Evolutionary conservation across 1,284 basidiomycete species (phyloP).

Genomic region (Coniferiporia weirii): DNA sequence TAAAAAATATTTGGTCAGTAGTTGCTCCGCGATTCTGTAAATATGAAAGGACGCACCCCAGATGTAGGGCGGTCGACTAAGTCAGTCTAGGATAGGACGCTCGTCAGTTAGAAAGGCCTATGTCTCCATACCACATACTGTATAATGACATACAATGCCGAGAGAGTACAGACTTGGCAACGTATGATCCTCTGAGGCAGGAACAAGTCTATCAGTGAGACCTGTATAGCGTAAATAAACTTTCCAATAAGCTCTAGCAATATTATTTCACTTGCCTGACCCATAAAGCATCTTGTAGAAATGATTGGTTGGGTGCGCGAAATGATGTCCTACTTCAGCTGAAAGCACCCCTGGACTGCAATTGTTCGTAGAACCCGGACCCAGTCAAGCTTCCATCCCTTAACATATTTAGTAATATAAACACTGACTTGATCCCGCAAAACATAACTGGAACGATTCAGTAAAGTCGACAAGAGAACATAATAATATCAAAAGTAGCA

Average conservation of each 20-base stretch:
- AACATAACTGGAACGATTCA: conserved; percentile 45
- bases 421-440: conserved; percentile 59
- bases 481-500: conserved; percentile 14
- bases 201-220: conserved; percentile 31
- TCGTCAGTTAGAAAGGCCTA: not conserved
- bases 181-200: conserved; percentile 24
- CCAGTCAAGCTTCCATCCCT: conserved; percentile 1
- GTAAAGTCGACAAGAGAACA: not conserved
- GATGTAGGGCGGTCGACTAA: conserved; percentile 36
- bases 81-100: conserved; percentile 30
- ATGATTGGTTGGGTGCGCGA: conserved; percentile 65
- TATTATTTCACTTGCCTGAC: conserved; percentile 33
- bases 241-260: not conserved
- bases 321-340: conserved; percentile 63
- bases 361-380: not conserved
- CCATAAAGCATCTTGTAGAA: conserved; percentile 58
- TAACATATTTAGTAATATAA: conserved; percentile 1
- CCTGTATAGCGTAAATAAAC: conserved; percentile 22
- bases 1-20: not conserved
- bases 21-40: not conserved
- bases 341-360: conserved; percentile 54
- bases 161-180: conserved; percentile 28
- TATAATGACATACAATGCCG: conserved; percentile 31
- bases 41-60: conserved; percentile 26
- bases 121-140: not conserved